A percentile compares a stretch with the other conserved stretches of the same genome.
Evolutionary conservation across 2,329 filamentous ascomycete species (phyloP).

Genomic region (Sclerotinia spermophila): DNA sequence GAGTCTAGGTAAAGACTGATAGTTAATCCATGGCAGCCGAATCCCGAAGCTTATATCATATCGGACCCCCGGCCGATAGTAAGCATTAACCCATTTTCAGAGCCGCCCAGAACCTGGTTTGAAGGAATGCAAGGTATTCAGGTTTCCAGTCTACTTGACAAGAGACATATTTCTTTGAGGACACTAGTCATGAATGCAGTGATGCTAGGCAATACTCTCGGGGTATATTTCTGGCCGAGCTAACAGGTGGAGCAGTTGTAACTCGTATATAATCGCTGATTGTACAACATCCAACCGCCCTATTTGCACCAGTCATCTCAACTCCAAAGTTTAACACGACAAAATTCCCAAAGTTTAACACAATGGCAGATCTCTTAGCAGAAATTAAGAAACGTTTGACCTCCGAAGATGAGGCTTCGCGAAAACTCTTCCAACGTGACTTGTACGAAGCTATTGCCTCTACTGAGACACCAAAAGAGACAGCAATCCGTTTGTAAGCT

Average conservation of each 20-base stretch:
- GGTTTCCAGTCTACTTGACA: neutral
- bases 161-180: neutral
- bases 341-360: neutral
- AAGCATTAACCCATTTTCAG: neutral
- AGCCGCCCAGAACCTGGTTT: neutral
- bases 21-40: neutral
- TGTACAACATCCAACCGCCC: neutral
- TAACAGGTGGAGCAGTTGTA: neutral
- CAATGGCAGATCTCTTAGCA: neutral
- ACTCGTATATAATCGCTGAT: neutral
- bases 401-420: neutral
- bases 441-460: neutral
- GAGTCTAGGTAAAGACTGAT: neutral
- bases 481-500: neutral
- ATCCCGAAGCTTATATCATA: neutral
- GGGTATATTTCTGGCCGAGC: neutral
- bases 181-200: neutral
- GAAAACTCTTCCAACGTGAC: neutral
- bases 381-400: neutral
- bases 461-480: neutral
- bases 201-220: neutral
- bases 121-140: neutral
- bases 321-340: neutral
- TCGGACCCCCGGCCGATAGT: neutral
- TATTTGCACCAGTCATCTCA: neutral